Percentiles rank a stretch among this genome's conserved stretches.
These are phyloP conservation scores for Globisporangium middletonii DNA, from an alignment of 352 stramenopile genomes.

Conservation along the genomic window DNA sequence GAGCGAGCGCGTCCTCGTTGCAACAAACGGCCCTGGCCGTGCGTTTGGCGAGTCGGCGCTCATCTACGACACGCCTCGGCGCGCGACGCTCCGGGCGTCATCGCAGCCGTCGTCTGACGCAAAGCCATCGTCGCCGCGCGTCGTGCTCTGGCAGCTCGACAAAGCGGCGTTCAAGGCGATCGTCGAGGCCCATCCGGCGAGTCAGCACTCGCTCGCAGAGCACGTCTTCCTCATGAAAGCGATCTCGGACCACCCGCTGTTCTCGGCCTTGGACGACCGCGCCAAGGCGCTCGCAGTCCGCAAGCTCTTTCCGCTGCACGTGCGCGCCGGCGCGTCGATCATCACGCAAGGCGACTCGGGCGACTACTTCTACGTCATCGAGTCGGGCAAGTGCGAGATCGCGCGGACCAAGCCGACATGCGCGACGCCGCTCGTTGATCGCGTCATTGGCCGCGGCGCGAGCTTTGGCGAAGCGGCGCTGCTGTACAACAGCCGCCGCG, in stretches of 20 bases:
- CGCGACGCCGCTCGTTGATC: constrained; percentile 50
- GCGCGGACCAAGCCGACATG: constrained; percentile 57
- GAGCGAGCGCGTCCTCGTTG: constrained; percentile 68
- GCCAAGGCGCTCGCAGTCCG: constrained; percentile 76
- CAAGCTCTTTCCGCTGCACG: constrained; percentile 75
- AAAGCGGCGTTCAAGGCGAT: constrained; percentile 56
- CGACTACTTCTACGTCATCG: constrained; percentile 85
- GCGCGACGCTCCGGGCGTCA: constrained; percentile 54
- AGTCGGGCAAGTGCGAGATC: constrained; percentile 72
- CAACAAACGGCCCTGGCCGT: constrained; percentile 70
- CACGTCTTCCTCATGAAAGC: constrained; percentile 62
- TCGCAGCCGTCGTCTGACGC: neutral
- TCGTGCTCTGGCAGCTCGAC: constrained; percentile 77
- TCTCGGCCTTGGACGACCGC: constrained; percentile 63
- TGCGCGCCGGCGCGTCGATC: constrained; percentile 54
- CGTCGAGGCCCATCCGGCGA: constrained; percentile 54
- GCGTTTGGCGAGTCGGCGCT: constrained; percentile 81
- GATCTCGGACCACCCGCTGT: constrained; percentile 69
- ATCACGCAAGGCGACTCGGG: constrained; percentile 73
- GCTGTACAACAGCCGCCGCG: constrained; percentile 94
- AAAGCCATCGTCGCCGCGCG: constrained; percentile 4
- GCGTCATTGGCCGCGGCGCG: constrained; percentile 55
- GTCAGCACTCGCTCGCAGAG: constrained; percentile 75
- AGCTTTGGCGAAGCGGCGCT: constrained; percentile 95
- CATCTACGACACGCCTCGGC: constrained; percentile 80